Conservation (phyloP, 2,329 filamentous ascomycete species). For the Trichoderma koningiopsis region DNA sequence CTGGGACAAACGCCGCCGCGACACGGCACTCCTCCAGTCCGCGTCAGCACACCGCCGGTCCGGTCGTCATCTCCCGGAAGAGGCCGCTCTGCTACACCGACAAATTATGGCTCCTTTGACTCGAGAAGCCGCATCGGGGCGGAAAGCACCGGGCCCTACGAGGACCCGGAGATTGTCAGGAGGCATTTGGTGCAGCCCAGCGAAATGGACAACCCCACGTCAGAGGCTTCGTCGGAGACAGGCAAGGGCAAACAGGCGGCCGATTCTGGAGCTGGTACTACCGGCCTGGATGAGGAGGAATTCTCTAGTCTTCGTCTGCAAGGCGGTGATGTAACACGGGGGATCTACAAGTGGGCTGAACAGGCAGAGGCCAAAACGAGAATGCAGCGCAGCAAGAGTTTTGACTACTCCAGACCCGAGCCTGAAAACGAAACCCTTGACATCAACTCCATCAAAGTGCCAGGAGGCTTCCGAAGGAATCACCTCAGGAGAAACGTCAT, state of each 20-base stretch:
- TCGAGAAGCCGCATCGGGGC: slow-evolving; percentile 59
- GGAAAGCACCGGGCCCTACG: slow-evolving; percentile 61
- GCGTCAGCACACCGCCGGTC: slow-evolving; percentile 59
- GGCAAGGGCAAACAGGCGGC: slow-evolving; percentile 60
- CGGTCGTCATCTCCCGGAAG: slow-evolving; percentile 43
- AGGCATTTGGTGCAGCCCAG: slow-evolving; percentile 79
- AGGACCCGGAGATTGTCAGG: slow-evolving; percentile 89
- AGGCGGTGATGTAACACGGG: slow-evolving; percentile 90
- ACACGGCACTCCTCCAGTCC: slow-evolving; percentile 65
- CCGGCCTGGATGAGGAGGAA: slow-evolving; percentile 67
- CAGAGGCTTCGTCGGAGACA: slow-evolving; percentile 49
- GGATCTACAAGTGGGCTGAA: slow-evolving; percentile 96
- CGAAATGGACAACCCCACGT: slow-evolving; percentile 48
- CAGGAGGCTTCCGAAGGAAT: slow-evolving; percentile 90
- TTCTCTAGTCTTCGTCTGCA: slow-evolving; percentile 93
- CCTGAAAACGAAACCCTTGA: slow-evolving; percentile 80
- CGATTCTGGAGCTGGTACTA: slow-evolving; percentile 36
- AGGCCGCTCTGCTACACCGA: slow-evolving; percentile 56
- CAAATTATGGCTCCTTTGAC: slow-evolving; percentile 86
- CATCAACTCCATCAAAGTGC: slow-evolving; percentile 88
- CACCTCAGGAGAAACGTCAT: slow-evolving; percentile 77
- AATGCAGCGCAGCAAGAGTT: slow-evolving; percentile 82
- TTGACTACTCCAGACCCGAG: slow-evolving; percentile 73
- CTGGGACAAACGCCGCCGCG: slow-evolving; percentile 70
- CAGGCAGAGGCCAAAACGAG: slow-evolving; percentile 73